Evolutionary conservation across 495 filamentous ascomycete genomes (phyloP).

Genomic region (Annulohypoxylon nitens): DNA sequence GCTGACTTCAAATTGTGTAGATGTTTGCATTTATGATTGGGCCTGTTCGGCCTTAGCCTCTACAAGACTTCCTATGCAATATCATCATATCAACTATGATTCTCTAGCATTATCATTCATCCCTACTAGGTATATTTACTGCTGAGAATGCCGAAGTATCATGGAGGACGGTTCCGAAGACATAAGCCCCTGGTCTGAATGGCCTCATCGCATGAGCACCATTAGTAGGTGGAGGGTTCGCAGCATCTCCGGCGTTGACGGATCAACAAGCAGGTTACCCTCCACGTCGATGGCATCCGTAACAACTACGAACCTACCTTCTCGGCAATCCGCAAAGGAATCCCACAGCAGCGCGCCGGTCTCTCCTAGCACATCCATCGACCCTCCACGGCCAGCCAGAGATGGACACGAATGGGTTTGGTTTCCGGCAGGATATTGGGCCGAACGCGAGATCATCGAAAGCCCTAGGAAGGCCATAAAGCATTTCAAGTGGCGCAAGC

Average conservation of each 20-base stretch:
- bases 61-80: slow-evolving; percentile 32
- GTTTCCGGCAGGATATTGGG: slow-evolving; percentile 69
- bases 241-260: slow-evolving; percentile 49
- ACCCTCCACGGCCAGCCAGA: slow-evolving; percentile 64
- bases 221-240: slow-evolving; percentile 37
- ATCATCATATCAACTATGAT: slow-evolving; percentile 9
- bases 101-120: slow-evolving; percentile 6
- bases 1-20: slow-evolving; percentile 15
- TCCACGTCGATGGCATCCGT: slow-evolving; percentile 37
- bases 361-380: slow-evolving; percentile 39
- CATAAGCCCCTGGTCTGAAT: slow-evolving; percentile 40
- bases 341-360: slow-evolving; percentile 26
- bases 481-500: slow-evolving; percentile 55
- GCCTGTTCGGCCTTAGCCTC: slow-evolving; percentile 14
- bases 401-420: slow-evolving; percentile 68
- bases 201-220: slow-evolving; percentile 32
- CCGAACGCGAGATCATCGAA: slow-evolving; percentile 59
- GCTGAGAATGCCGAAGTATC: neutral
- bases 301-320: slow-evolving; percentile 12
- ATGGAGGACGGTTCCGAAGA: slow-evolving; percentile 40
- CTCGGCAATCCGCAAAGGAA: slow-evolving; percentile 29
- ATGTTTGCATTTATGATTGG: slow-evolving; percentile 2
- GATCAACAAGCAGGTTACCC: slow-evolving; percentile 39
- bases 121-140: neutral
- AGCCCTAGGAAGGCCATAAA: slow-evolving; percentile 49